Base-by-base conservation (phyloP, 148 eudicot species). In the Gaultheria prostrata region DNA sequence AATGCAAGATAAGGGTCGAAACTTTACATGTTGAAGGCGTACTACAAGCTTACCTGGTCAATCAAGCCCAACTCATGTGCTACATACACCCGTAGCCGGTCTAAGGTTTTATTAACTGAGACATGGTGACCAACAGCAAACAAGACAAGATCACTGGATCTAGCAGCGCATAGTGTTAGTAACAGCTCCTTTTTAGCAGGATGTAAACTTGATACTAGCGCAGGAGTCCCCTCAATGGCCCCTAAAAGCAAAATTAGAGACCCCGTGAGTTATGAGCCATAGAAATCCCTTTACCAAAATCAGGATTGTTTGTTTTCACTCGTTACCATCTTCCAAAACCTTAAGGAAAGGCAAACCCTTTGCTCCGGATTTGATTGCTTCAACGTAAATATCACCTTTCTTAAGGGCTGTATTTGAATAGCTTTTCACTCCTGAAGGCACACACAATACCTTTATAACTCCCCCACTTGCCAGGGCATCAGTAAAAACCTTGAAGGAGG, bases 331-430 rank as follows among this genome's bases (percentile, higher is more conserved):
- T 83, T 83, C 83, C 85, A 89, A 87, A 82, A 97, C 93, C 90
- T 93, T 97, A 67, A 97, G 89, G 88, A 91, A 97, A 86, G 99
- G 99, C 84, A 97, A 91, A 78, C 98, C 98, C 91, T 93, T 94
- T 14, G 99, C 99, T 77, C 99, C 99, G 81, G 97, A 92, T 90
- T 90, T 93, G 26, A 97, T 84, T 82, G 97, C 97, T 92, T 94
- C 95, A 57, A 84, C 90, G 84, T 91, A 92, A 51, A 97, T 90
- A 70, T 91, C 97, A 80, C 99, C 99, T 87, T 94, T 97, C 85
- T 97, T 97, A 73, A 97, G 89, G 81, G 98, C 88, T 57, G 95
- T 89, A 79, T 97, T 97, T 77, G 99, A 97, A 90, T 93, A 94
- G 26, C 77, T 84, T 80, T 89, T 88, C 83, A 93, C 93, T 81